Evolutionary conservation across 768 basidiomycete genomes (phyloP), one percentile per base, ranked within the genome.

Genomic region (Dentipellis fragilis): DNA sequence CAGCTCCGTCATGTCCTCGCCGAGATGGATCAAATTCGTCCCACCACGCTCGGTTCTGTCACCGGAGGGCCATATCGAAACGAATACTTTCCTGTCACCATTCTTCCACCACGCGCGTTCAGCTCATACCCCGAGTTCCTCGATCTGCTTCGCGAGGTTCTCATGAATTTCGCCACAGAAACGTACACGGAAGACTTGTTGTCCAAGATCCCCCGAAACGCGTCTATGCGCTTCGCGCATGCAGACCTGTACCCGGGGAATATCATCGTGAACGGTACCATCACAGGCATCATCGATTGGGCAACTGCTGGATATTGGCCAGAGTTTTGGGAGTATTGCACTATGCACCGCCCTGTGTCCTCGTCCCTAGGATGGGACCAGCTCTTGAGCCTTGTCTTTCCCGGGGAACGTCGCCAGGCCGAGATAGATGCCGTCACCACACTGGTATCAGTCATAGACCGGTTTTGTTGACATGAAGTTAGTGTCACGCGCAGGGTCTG

Each of bases 251-350:
- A 40, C 35, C 57, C 57, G 16, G 35, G 48, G 22, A 58, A 61
- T 35, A 58, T 58, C 21, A 19, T 61, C 17, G 57, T 61, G 7
- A 37, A 61, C 7, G 54, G 57, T 2, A 42, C 54, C 29, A 54
- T 62, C 34, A 60, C 55, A 16, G 60, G 46, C 11, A 57, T 62
- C 45, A 57, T 62, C 34, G 60, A 62, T 40, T 62, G 60, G 60
- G 54, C 40, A 37, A 54, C 23, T 35, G 60, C 58, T 1, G 60
- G 60, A 3, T 62, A 57, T 46, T 62, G 50, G 37, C 60, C 60
- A 1, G 58, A 35, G 23, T 60, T 40, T 36, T 62, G 60, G 60
- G 59, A 62, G 47, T 42, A 29, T 6, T 42, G 40, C 11, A 6
- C 40, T 12, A 42, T 42, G 40, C 40, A 42, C 40, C 14, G 17